Percentiles rank a stretch among this genome's conserved stretches.
Conservation (phyloP, 2,329 filamentous ascomycete species). For the Parastagonospora nodorum region DNA sequence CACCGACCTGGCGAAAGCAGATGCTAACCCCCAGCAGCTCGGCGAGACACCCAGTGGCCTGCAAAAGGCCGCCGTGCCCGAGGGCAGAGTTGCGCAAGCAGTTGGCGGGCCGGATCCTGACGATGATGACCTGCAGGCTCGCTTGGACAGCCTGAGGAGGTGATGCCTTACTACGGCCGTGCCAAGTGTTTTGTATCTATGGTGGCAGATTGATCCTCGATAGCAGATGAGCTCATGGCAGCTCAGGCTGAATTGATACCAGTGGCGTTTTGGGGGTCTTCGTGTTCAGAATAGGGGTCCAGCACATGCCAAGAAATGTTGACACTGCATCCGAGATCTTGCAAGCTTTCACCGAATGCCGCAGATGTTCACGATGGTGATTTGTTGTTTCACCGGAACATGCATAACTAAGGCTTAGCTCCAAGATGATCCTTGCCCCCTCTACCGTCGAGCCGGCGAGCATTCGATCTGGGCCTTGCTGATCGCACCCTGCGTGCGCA, state of each 20-base stretch:
- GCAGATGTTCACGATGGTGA: neutral
- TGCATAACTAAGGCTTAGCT: conserved; percentile 1
- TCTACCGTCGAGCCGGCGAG: conserved; percentile 12
- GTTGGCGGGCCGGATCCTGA: conserved; percentile 77
- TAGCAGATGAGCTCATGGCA: no score
- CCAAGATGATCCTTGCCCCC: conserved; percentile 8
- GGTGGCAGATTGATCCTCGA: neutral
- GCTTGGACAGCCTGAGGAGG: conserved; percentile 81
- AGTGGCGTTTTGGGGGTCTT: no score
- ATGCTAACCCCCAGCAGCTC: conserved; percentile 62
- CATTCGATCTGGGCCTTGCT: conserved; percentile 11
- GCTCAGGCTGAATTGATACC: no score
- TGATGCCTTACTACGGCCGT: conserved; percentile 28
- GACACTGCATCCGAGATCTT: neutral
- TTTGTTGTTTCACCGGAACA: neutral
- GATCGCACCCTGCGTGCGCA: conserved; percentile 9
- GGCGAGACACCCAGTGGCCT: conserved; percentile 88
- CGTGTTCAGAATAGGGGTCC: no score
- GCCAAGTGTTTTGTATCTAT: no score
- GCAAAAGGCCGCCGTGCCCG: conserved; percentile 72
- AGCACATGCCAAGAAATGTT: no score
- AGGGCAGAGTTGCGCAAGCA: conserved; percentile 83
- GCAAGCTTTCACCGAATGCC: neutral
- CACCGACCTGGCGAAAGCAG: neutral
- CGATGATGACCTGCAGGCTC: conserved; percentile 92